These are phyloP conservation scores for Backusella liffmaniae DNA, from an alignment of 192 early-diverging fungal genomes.

Conservation along the genomic window DNA sequence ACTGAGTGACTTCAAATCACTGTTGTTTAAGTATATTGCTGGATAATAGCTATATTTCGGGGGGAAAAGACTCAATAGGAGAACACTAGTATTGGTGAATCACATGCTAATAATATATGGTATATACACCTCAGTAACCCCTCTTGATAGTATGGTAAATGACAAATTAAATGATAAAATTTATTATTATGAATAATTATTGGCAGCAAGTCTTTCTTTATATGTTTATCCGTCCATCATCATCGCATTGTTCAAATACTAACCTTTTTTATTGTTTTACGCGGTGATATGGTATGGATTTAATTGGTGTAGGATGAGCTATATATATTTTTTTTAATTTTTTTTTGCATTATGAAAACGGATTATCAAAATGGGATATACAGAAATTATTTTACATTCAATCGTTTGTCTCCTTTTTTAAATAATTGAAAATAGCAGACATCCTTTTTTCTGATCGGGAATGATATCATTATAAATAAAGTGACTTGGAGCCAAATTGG, in stretches of 20 bases:
- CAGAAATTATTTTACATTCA: background rate
- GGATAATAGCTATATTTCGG: too few species aligned
- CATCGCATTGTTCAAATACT: background rate
- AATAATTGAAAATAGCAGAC: background rate
- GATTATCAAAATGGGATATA: background rate
- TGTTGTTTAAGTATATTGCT: too few species aligned
- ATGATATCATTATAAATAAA: background rate
- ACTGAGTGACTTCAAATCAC: too few species aligned
- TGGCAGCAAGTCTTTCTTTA: too few species aligned
- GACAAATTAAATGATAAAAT: too few species aligned
- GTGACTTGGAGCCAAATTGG: background rate
- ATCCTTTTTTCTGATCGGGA: background rate
- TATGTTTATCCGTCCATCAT: too few species aligned
- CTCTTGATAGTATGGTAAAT: too few species aligned
- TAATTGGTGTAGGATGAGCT: background rate
- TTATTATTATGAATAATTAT: too few species aligned
- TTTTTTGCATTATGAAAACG: background rate
- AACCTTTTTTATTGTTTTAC: background rate
- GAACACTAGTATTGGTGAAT: too few species aligned
- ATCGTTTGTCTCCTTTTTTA: background rate
- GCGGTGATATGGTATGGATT: background rate
- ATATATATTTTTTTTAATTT: background rate
- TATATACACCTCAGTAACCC: too few species aligned
- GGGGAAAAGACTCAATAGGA: too few species aligned
- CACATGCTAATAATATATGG: too few species aligned